These are phyloP conservation scores for Fagus crenata DNA, from an alignment of 306 rosid genomes.

Conservation along the genomic window DNA sequence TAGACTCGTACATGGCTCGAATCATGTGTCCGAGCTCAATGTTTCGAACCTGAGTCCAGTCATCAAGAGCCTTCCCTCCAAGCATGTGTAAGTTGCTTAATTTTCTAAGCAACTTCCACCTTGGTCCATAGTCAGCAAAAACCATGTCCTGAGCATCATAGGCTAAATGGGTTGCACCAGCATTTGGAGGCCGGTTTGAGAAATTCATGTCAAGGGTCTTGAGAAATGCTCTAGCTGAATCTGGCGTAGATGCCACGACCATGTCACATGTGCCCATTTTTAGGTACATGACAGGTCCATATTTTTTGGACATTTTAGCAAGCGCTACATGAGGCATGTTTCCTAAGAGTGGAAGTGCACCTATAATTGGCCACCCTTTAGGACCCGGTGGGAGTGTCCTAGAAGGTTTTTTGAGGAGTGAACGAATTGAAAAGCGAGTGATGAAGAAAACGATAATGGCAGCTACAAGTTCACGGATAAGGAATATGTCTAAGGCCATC, in stretches of 20 bases:
- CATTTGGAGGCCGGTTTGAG: conserved; percentile 40
- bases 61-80: conserved; percentile 34
- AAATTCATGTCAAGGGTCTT: conserved; percentile 40
- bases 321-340: conserved; percentile 51
- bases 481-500: conserved; percentile 12
- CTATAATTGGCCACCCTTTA: conserved; percentile 55
- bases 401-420: neutral
- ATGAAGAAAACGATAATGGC: conserved; percentile 39
- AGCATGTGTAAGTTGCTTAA: conserved; percentile 40
- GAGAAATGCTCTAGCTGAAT: conserved; percentile 39
- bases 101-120: conserved; percentile 36
- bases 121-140: conserved; percentile 39
- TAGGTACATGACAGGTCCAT: conserved; percentile 47
- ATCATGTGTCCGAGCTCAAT: conserved; percentile 31
- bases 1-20: conserved; percentile 7
- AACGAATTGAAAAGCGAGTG: conserved; percentile 29
- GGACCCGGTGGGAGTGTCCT: conserved; percentile 48
- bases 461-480: conserved; percentile 18
- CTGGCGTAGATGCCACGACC: conserved; percentile 39
- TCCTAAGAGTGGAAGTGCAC: conserved; percentile 46
- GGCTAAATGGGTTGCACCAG: conserved; percentile 44
- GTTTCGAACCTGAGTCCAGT: conserved; percentile 18
- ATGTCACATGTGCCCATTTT: conserved; percentile 52
- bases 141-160: conserved; percentile 48
- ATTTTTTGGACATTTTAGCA: conserved; percentile 36